Conservation (phyloP, 495 filamentous ascomycete species). For the Hapsidospora chrysogenum region DNA sequence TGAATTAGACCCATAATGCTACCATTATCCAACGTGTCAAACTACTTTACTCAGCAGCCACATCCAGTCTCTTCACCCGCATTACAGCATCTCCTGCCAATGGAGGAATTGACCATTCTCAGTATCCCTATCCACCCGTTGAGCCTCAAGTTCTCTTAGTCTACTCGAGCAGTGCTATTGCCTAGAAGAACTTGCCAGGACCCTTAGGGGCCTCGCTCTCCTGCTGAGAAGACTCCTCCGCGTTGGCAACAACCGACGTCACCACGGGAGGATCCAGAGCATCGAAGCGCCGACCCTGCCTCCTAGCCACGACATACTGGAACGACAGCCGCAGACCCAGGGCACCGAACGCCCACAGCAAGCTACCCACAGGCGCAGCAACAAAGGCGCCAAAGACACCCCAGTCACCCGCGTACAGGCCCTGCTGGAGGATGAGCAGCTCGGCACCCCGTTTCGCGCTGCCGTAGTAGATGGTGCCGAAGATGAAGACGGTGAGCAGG, state of each 20-base stretch:
- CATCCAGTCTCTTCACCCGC: no score
- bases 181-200: constrained; percentile 35
- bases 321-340: constrained; percentile 33
- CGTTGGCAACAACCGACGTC: constrained; percentile 11
- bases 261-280: constrained; percentile 39
- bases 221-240: constrained; percentile 9
- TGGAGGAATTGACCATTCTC: no score
- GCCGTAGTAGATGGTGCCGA: constrained; percentile 53
- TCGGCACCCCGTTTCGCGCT: constrained; percentile 43
- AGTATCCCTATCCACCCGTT: no score
- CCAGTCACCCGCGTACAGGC: constrained; percentile 57
- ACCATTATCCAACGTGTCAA: no score
- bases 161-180: no score
- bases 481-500: constrained; percentile 57
- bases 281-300: constrained; percentile 37
- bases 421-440: constrained; percentile 50
- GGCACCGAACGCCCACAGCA: constrained; percentile 50
- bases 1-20: no score
- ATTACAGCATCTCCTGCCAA: no score
- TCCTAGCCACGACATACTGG: constrained; percentile 33
- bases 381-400: constrained; percentile 65
- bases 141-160: no score
- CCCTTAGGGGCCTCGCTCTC: constrained; percentile 20
- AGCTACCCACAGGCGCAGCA: constrained; percentile 52
- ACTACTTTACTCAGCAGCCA: no score